Conservation (phyloP, 768 basidiomycete genomes). For the Lentinula sp. region DNA sequence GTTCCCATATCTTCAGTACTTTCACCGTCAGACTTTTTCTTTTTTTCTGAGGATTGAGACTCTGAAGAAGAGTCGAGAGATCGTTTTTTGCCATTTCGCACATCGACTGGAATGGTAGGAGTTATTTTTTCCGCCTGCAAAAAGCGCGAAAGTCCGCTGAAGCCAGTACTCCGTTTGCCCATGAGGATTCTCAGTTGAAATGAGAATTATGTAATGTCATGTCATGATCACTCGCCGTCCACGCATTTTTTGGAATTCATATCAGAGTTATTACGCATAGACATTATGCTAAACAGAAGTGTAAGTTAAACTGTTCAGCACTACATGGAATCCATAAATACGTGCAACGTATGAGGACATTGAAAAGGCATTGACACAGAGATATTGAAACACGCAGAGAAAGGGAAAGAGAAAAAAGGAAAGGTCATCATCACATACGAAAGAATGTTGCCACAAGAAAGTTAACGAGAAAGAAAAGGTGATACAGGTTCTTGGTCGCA, state of each 20-base stretch:
- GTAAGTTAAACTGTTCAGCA: neutral
- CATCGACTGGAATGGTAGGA: neutral
- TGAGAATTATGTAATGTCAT: neutral
- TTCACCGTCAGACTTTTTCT: neutral
- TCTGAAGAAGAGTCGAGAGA: neutral
- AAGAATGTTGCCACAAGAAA: neutral
- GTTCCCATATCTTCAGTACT: neutral
- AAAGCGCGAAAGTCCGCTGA: constrained; percentile 1
- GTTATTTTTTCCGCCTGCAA: neutral
- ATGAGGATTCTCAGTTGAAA: neutral
- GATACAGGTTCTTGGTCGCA: constrained; percentile 1
- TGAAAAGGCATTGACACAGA: neutral
- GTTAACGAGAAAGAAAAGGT: neutral
- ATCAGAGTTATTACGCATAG: neutral
- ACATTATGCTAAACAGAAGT: neutral
- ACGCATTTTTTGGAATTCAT: neutral
- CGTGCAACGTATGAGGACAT: constrained; percentile 6
- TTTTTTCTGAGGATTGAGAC: neutral
- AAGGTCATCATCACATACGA: neutral
- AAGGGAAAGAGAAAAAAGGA: neutral
- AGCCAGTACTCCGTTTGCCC: neutral
- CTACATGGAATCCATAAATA: constrained; percentile 8
- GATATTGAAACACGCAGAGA: neutral
- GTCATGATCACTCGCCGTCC: no score
- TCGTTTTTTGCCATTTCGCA: neutral